Base-by-base conservation (phyloP, 2,329 filamentous ascomycete genomes). In the Orbilia brochopaga region DNA sequence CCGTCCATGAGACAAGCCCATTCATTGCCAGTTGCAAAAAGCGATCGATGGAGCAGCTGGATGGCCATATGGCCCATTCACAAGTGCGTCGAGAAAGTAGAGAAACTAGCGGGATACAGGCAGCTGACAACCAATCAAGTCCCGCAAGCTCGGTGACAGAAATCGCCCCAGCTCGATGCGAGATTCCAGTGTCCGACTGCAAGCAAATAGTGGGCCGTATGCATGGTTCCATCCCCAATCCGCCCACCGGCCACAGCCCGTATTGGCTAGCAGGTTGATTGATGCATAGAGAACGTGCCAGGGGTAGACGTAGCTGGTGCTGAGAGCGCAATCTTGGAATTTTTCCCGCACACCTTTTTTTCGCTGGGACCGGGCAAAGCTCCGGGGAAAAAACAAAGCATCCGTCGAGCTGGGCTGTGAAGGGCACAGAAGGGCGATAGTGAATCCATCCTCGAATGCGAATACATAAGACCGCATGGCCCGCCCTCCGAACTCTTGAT, bases 271-370 rank as follows among this genome's bases (percentile, higher is more conserved):
- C 57, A 40, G 37, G 46, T 17, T 42, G 37, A 17, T 42, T 17
- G 37, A 42, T 42, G 37, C n/a, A 15, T 13, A 42, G 11, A 42
- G 37, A 42, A 52, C 19, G 21, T 35, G 52, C 48, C 30, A 60
- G 66, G 58, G 57, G 48, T 15, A 3, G 56, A 17, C n/a, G n/a
- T n/a, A n/a, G n/a, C n/a, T 61, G 58, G 66, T 37, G 27, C 35
- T 63, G 59, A 62, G 53, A 70, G 66, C 66, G 32, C 60, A 63
- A 44, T 64, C 59, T 70, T 70, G 53, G 60, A 70, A 55, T 37
- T 40, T n/a, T 67, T 56, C 50, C 50, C 59, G 58, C 59, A 70
- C 66, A 64, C 54, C 52, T 54, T 27, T 15, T 27, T 10, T 24
- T 19, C 11, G 50, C 50, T 15, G 15, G 50, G 50, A 15, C 30